Evolutionary conservation across 441 rosid genomes (phyloP), one percentile per base, ranked within the genome.

Genomic region (Aleurites moluccanus): DNA sequence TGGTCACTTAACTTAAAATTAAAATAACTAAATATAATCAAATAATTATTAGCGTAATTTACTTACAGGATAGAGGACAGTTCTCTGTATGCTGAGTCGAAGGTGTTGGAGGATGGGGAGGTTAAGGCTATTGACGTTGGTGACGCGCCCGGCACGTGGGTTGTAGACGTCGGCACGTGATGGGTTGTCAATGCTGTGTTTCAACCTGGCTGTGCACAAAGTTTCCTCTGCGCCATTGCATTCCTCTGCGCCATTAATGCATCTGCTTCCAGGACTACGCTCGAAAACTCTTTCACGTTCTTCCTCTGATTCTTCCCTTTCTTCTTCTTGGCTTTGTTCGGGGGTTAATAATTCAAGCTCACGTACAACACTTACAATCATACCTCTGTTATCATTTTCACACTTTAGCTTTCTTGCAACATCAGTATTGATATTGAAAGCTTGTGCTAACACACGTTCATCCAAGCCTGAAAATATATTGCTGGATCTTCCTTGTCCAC

Each of bases 171-270:
- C 95, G 30, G 93, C 88, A 16, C 80, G 82, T n/a, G 86, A 74
- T 2, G 92, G 95, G 57, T 88, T 74, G 20, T 82, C 86, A 57
- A 91, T 83, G 82, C 87, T 89, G 74, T 87, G 88, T 71, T 67
- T 80, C 53, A 86, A 25, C 73, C 83, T 88, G 82, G 86, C 77
- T 69, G 85, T 76, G 87, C 95, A 92, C 72, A 88, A 40, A 38
- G 93, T 88, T 86, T 93, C 95, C 74, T 91, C 93, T 14, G 88
- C 25, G 20, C 97, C 98, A 70, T 91, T 91, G 23, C 40, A 6
- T 6, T 38, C 40, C 40, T 38, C 40, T 38, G 6, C 40, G 40
- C 40, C 40, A 38, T 38, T 6, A 1, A 45, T 55, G 13, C 0
- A 6, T 16, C 68, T 25, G 56, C 69, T 33, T 50, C 52, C 42